phyloP scores from a whole-genome alignment of 2,329 filamentous ascomycete species.

The Xylaria arbuscula region DNA sequence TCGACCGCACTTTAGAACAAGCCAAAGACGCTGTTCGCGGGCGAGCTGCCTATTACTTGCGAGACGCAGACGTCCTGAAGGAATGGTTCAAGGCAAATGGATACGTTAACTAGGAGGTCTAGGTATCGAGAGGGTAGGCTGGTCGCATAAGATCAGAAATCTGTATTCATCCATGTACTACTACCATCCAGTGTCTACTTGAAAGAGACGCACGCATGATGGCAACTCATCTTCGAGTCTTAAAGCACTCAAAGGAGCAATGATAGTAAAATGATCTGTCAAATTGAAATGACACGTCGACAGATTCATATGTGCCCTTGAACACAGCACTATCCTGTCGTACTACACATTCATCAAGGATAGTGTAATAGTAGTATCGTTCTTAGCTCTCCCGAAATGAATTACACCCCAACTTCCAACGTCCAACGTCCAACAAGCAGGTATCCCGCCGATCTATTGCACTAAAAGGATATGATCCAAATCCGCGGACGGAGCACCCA shows the following conservation, averaged over 20 bases:
- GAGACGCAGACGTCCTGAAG: constrained; percentile 77
- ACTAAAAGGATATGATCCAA: too few relatives aligned
- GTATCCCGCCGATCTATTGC: too few relatives aligned
- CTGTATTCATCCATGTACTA: background rate
- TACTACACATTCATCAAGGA: background rate
- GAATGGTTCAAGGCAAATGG: constrained; percentile 78
- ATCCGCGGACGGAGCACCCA: too few relatives aligned
- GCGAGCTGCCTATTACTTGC: constrained; percentile 81
- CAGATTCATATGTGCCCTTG: too few relatives aligned
- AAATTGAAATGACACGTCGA: too few relatives aligned
- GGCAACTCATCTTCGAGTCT: too few relatives aligned
- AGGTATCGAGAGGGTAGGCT: background rate
- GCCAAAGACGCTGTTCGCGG: constrained; percentile 87
- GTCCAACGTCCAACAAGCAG: too few relatives aligned
- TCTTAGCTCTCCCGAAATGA: too few relatives aligned
- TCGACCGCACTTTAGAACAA: constrained; percentile 86
- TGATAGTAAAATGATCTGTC: too few relatives aligned
- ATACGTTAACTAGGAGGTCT: constrained; percentile 49
- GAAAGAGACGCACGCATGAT: background rate
- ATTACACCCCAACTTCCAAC: too few relatives aligned
- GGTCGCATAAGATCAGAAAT: background rate
- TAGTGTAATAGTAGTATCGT: too few relatives aligned
- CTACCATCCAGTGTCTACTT: background rate
- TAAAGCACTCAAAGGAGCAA: too few relatives aligned
- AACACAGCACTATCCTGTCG: background rate